Conservation (phyloP, 768 basidiomycete species). For the Paxillus ammoniavirescens region DNA sequence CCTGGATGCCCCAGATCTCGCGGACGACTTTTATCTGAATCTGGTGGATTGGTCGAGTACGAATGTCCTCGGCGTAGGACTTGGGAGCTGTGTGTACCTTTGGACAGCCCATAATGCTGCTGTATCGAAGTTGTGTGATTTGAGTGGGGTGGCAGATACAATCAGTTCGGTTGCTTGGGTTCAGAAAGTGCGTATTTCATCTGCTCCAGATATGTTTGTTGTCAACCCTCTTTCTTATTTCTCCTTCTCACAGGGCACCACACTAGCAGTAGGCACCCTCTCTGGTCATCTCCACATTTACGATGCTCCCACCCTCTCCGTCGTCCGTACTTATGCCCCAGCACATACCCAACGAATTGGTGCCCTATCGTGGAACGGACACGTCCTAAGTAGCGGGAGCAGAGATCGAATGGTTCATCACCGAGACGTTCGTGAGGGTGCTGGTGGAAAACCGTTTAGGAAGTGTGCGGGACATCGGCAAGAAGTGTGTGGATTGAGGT, state of each 20-base stretch:
- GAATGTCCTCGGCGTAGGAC: slow-evolving; percentile 91
- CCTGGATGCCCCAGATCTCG: slow-evolving; percentile 93
- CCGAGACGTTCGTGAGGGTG: slow-evolving; percentile 79
- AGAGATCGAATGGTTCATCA: slow-evolving; percentile 90
- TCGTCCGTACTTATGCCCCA: slow-evolving; percentile 77
- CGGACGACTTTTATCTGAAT: slow-evolving; percentile 98
- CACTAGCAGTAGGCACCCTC: slow-evolving; percentile 92
- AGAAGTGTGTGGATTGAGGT: slow-evolving; percentile 94
- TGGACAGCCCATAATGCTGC: slow-evolving; percentile 95
- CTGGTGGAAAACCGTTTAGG: slow-evolving; percentile 61
- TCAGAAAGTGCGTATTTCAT: slow-evolving; percentile 47
- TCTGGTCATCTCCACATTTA: slow-evolving; percentile 89
- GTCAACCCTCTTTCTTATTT: neutral
- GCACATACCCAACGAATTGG: slow-evolving; percentile 92
- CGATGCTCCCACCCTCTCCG: slow-evolving; percentile 75
- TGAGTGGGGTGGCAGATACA: slow-evolving; percentile 60
- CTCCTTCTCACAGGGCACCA: slow-evolving; percentile 55
- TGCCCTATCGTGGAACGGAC: slow-evolving; percentile 90
- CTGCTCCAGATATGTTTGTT: neutral
- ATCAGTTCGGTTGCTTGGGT: slow-evolving; percentile 94
- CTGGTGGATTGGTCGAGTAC: slow-evolving; percentile 96
- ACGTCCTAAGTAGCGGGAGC: slow-evolving; percentile 86
- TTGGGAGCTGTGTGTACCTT: slow-evolving; percentile 90
- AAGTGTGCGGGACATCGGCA: slow-evolving; percentile 77
- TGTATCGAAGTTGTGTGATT: slow-evolving; percentile 89